Base-by-base conservation (phyloP, 2,329 filamentous ascomycete species). In the Scedosporium aurantiacum region DNA sequence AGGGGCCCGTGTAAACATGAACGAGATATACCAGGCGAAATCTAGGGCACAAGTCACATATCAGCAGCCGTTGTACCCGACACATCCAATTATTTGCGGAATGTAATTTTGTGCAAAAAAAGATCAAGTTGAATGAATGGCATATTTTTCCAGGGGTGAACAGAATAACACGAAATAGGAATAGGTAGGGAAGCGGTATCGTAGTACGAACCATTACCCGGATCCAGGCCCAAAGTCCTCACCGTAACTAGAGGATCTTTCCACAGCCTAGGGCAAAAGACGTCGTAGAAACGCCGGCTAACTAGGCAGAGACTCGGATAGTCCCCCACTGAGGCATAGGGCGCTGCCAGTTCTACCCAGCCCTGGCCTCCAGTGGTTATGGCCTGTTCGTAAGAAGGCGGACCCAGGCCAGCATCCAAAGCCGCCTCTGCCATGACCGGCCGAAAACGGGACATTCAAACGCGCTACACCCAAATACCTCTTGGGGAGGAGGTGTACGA, bases 381-480 rank as follows among this genome's bases (percentile, higher is more conserved):
- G 60, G 82, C 81, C 63, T 83, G 76, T 58, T 75, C 70, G 68
- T 85, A 85, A 0, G 82, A 81, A 1, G 82, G 81, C n/a, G 79
- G 75, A 37, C 32, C 32, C 6, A 37, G 32, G 10, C 27, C 58
- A 14, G 43, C 43, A 16, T n/a, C 58, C 3, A 28, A 25, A 7
- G 14, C 55, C 14, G 28, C 27, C 12, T 40, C 14, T 28, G 5
- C 21, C 50, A 27, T 27, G 21, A 21, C 50, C 5, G 23, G 23
- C 12, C 50, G 50, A 23, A 14, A 27, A 25, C 27, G 27, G 23
- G n/a, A 18, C 50, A 54, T 25, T 12, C 10, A 37, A 37, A 8
- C 32, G 32, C 32, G 32, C 6, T 37, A 12, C 32, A 12, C 32
- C 32, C 32, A 8, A 37, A 37, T 37, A 12, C 32, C 32, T 37